Evolutionary conservation across 2,329 filamentous ascomycete genomes (phyloP), one percentile per base, ranked within the genome.

Genomic region (Ustulina deusta): DNA sequence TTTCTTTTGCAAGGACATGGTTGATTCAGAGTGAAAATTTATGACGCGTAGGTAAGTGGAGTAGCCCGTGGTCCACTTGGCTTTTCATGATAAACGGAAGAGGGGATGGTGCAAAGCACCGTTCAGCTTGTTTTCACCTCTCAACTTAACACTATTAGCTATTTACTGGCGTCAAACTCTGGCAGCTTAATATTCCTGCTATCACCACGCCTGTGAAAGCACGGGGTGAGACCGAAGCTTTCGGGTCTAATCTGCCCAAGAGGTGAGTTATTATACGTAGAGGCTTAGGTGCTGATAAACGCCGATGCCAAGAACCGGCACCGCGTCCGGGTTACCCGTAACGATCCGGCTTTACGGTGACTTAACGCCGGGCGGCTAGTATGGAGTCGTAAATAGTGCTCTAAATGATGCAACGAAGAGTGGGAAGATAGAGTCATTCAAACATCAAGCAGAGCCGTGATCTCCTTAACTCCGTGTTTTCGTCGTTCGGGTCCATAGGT

Each of bases 301-400:
- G 59, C 38, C 15, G 13, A 17, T 6, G 27, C n/a, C 57, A 60
- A 51, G 22, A 10, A 22, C 42, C 32, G 17, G 22, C 32, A 20
- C 51, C 51, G 17, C n/a, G n/a, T n/a, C 5, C 44, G 20, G n/a
- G 11, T 6, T 15, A 32, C 13, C 29, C 17, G n/a, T 22, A 25
- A 17, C 15, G 15, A 13, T 20, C 10, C 56, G 63, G 63, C 11
- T 20, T 60, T 65, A 65, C 34, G 29, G 29, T n/a, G 15, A 11
- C 56, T 65, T 65, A 61, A 60, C 22, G 48, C 62, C 63, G 48
- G 15, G 17, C 9, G 29, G 36, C 15, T 38, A 9, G 27, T 42
- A 27, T 1, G 22, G 22, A 7, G 13, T 17, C 11, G 13, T 17
- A 17, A 27, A 27, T 2, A 49, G 25, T 4, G 3, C 15, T 17